A percentile compares a stretch with the other conserved stretches of the same genome.
phyloP scores from a whole-genome alignment of 441 rosid genomes.

The Corymbia calophylla region DNA sequence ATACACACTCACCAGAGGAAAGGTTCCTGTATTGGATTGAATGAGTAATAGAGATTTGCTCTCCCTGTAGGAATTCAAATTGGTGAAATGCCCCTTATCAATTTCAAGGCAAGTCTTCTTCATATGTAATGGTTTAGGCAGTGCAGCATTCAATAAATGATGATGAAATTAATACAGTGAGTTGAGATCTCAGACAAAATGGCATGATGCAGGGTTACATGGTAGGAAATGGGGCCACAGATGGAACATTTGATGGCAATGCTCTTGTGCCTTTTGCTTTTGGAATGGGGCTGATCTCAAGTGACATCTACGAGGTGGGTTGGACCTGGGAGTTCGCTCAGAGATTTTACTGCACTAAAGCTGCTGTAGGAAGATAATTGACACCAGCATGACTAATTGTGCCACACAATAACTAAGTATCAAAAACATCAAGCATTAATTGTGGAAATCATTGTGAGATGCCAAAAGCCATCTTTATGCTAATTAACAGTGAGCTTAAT shows the following conservation, averaged over 20 bases:
- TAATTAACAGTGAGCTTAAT: background rate
- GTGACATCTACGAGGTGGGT: background rate
- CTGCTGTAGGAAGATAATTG: background rate
- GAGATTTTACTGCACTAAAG: background rate
- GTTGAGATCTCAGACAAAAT: background rate
- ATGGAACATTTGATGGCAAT: background rate
- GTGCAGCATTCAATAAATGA: background rate
- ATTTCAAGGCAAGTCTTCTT: background rate
- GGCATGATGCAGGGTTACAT: constrained; percentile 7
- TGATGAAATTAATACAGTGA: background rate
- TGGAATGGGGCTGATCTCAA: constrained; percentile 10
- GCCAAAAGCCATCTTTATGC: background rate
- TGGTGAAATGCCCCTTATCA: background rate
- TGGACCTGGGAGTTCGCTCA: background rate
- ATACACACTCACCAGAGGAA: background rate
- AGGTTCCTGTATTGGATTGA: too few species aligned
- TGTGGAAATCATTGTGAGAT: background rate
- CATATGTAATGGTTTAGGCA: background rate
- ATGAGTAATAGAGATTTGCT: background rate
- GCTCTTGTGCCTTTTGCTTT: background rate
- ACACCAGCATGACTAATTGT: background rate
- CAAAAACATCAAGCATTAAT: background rate
- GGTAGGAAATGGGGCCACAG: constrained; percentile 1
- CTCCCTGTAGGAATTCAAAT: background rate
- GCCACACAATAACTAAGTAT: background rate